A percentile compares a stretch with the other conserved stretches of the same genome.
These are phyloP conservation scores for Vicia villosa DNA, from an alignment of 306 rosid genomes.

Conservation along the genomic window DNA sequence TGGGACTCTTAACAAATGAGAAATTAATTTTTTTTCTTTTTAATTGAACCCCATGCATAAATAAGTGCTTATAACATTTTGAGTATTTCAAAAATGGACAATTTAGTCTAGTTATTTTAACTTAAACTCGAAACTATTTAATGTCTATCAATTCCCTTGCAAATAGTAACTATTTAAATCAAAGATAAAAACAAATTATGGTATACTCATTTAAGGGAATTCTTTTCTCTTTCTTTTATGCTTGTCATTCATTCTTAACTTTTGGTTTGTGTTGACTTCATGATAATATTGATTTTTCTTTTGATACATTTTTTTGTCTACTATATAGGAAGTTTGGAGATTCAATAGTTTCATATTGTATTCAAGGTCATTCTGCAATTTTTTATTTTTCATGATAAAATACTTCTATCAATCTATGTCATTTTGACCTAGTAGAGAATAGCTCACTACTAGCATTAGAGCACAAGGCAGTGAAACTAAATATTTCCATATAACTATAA, in stretches of 20 bases:
- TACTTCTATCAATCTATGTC: neutral
- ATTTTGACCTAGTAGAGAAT: neutral
- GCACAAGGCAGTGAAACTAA: neutral
- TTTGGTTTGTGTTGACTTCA: neutral
- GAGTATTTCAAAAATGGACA: neutral
- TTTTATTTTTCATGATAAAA: neutral
- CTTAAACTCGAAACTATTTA: neutral
- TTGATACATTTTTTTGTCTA: neutral
- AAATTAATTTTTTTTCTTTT: neutral
- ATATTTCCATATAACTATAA: neutral
- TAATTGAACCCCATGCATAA: neutral
- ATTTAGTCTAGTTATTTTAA: neutral
- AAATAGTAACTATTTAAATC: neutral
- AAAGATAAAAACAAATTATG: neutral
- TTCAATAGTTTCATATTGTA: neutral
- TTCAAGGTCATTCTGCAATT: neutral
- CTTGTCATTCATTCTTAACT: neutral
- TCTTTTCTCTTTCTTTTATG: neutral
- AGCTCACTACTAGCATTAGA: neutral
- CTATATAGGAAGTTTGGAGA: conserved; percentile 9
- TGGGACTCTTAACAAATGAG: too few relatives aligned
- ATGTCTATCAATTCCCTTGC: neutral
- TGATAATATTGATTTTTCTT: neutral
- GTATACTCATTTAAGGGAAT: neutral
- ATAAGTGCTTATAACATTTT: neutral